These are phyloP conservation scores for Fagopyrum esculentum DNA, from an alignment of 148 eudicot species.

Conservation along the genomic window DNA sequence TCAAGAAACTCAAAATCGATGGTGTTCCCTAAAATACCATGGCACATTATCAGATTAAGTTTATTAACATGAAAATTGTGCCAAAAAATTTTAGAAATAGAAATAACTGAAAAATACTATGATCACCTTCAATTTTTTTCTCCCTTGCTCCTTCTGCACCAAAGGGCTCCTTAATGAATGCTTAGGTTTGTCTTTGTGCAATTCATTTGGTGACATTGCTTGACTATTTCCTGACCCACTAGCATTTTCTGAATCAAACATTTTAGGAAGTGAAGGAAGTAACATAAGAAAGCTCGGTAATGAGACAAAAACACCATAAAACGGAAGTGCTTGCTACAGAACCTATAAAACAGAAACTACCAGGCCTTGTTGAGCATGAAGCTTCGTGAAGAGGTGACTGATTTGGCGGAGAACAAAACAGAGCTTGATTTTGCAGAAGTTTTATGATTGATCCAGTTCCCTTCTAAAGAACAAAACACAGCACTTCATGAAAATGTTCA, in stretches of 20 bases:
- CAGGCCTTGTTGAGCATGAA: constrained; percentile 13
- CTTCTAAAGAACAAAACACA: constrained; percentile 20
- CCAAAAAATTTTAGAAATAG: not conserved
- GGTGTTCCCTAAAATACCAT: constrained; percentile 44
- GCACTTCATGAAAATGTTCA: not conserved
- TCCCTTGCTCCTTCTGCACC: constrained; percentile 30
- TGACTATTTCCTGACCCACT: constrained; percentile 18
- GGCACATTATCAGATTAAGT: not conserved
- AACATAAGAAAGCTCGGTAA: not conserved
- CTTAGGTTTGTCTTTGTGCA: constrained; percentile 19
- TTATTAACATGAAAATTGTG: not conserved
- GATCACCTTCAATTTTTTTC: constrained; percentile 28
- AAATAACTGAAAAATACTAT: constrained; percentile 29
- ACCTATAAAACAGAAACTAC: constrained; percentile 4
- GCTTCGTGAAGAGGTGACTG: constrained; percentile 25
- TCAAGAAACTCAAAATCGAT: constrained; percentile 58
- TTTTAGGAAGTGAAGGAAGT: not conserved
- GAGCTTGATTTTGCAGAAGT: constrained; percentile 40
- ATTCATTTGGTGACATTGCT: constrained; percentile 15
- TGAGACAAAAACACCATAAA: not conserved
- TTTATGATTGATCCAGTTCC: constrained; percentile 42
- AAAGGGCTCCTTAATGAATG: constrained; percentile 14
- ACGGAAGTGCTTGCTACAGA: not conserved
- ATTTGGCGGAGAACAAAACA: constrained; percentile 26
- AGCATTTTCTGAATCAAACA: constrained; percentile 23